These are phyloP conservation scores for Neonectria hederae DNA, from an alignment of 2,329 filamentous ascomycete species.

Conservation along the genomic window DNA sequence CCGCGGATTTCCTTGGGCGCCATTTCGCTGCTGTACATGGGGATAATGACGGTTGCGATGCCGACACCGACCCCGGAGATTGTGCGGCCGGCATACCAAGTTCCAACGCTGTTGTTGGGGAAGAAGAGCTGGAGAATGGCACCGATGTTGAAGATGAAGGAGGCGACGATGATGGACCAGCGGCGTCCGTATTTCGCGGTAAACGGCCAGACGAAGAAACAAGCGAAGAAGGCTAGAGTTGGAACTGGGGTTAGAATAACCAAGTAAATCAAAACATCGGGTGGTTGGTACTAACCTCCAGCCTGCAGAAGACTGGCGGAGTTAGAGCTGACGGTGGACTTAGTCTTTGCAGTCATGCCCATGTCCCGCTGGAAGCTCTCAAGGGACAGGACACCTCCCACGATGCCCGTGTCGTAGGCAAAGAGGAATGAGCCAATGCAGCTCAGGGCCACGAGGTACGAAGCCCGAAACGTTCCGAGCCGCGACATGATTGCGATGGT, in stretches of 20 bases:
- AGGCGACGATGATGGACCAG: constrained; percentile 51
- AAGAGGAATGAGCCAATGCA: constrained; percentile 53
- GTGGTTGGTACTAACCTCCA: constrained; percentile 44
- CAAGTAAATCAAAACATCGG: neutral
- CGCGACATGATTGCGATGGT: constrained; percentile 31
- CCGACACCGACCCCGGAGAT: constrained; percentile 50
- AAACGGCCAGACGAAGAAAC: constrained; percentile 56
- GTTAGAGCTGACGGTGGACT: constrained; percentile 49
- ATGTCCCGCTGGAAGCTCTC: constrained; percentile 52
- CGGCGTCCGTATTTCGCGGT: constrained; percentile 53
- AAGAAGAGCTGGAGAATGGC: constrained; percentile 52
- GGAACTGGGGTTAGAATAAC: neutral
- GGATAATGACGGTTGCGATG: constrained; percentile 54
- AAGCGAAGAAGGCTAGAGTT: constrained; percentile 52
- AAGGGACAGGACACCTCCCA: constrained; percentile 53
- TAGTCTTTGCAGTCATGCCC: constrained; percentile 43
- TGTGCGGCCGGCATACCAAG: constrained; percentile 52
- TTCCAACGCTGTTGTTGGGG: constrained; percentile 47
- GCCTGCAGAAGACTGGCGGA: constrained; percentile 54
- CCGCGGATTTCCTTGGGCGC: constrained; percentile 57
- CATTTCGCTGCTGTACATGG: constrained; percentile 57
- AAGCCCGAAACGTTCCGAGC: constrained; percentile 50
- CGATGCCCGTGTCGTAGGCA: constrained; percentile 55
- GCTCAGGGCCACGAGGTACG: constrained; percentile 50
- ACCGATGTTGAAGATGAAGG: constrained; percentile 56